A percentile compares a stretch with the other conserved stretches of the same genome.
phyloP scores from a whole-genome alignment of 1,139 yeast species.

The Geotrichum reessii region DNA sequence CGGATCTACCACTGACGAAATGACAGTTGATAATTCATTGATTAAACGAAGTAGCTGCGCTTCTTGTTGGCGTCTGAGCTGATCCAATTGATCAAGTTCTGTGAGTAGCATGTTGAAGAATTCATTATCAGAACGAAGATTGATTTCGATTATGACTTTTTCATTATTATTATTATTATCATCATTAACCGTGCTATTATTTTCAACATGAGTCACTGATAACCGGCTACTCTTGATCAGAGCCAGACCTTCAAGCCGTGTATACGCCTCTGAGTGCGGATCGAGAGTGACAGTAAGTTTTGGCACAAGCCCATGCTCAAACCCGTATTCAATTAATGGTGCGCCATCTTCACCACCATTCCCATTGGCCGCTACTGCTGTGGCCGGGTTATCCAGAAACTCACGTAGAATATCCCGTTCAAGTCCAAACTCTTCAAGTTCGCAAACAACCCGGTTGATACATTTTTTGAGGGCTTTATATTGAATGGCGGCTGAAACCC shows the following conservation, averaged over 20 bases:
- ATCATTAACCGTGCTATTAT: no score
- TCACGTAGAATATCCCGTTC: conserved; percentile 46
- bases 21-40: conserved; percentile 39
- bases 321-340: conserved; percentile 22
- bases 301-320: conserved; percentile 28
- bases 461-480: conserved; percentile 65
- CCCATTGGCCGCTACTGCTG: neutral
- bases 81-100: conserved; percentile 50
- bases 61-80: conserved; percentile 45
- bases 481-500: conserved; percentile 66
- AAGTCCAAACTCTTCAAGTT: conserved; percentile 37
- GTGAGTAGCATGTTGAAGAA: conserved; percentile 56
- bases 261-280: conserved; percentile 19
- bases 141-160: conserved; percentile 31
- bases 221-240: conserved; percentile 12
- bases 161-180: neutral
- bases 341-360: conserved; percentile 4
- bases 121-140: conserved; percentile 40
- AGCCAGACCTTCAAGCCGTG: conserved; percentile 18
- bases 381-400: conserved; percentile 31
- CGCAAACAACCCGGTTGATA: conserved; percentile 57
- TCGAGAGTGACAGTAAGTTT: conserved; percentile 26
- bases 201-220: neutral
- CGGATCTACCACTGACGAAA: conserved; percentile 42
- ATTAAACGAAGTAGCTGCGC: conserved; percentile 43